Evolutionary conservation across 164 flowering plant genomes (phyloP).

Genomic region (Umbilicus rupestris): DNA sequence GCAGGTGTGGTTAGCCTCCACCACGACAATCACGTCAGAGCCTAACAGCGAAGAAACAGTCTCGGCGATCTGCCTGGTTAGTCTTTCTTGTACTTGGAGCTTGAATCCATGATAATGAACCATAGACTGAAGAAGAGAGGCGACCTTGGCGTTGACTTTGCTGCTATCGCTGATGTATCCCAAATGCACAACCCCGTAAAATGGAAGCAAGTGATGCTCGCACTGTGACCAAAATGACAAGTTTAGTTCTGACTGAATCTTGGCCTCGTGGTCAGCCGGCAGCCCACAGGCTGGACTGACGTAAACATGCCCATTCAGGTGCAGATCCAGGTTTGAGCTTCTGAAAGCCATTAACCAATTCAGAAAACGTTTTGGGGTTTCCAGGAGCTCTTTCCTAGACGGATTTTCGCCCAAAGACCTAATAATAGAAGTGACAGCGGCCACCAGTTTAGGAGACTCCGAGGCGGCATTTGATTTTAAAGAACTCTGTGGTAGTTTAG

Average conservation of each 20-base stretch:
- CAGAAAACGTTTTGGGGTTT: slow-evolving; percentile 64
- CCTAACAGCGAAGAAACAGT: slow-evolving; percentile 54
- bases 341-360: slow-evolving; percentile 79
- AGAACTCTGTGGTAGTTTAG: slow-evolving; percentile 18
- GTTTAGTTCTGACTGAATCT: slow-evolving; percentile 48
- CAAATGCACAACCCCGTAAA: slow-evolving; percentile 80
- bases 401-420: slow-evolving; percentile 78
- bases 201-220: slow-evolving; percentile 95
- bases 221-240: slow-evolving; percentile 87
- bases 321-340: slow-evolving; percentile 45
- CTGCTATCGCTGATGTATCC: slow-evolving; percentile 46
- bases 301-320: slow-evolving; percentile 33
- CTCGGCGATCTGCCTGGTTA: slow-evolving; percentile 87
- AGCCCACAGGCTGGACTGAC: slow-evolving; percentile 15
- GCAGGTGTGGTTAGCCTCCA: slow-evolving; percentile 87
- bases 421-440: slow-evolving; percentile 60
- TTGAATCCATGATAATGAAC: slow-evolving; percentile 75
- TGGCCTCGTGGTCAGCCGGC: slow-evolving; percentile 12
- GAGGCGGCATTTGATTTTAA: slow-evolving; percentile 21
- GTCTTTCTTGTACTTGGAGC: slow-evolving; percentile 96
- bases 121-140: slow-evolving; percentile 52
- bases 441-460: slow-evolving; percentile 35
- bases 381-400: slow-evolving; percentile 58
- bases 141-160: slow-evolving; percentile 26
- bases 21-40: slow-evolving; percentile 75